These are phyloP conservation scores for Talaromyces funiculosus DNA, from an alignment of 2,329 filamentous ascomycete species.

Conservation along the genomic window DNA sequence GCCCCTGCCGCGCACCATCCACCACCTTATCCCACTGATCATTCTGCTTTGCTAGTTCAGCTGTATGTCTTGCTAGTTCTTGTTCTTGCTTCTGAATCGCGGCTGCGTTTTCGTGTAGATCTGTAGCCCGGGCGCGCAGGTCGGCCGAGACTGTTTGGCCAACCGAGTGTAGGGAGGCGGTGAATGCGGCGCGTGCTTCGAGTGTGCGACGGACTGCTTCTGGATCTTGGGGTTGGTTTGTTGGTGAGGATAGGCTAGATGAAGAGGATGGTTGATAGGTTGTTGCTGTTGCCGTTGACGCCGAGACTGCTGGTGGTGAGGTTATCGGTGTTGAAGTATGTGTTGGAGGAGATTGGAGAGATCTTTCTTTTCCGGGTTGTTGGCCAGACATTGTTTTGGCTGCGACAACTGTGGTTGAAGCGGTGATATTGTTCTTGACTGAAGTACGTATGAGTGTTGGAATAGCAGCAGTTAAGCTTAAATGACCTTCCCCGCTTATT, in stretches of 20 bases:
- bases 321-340: not conserved
- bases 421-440: not conserved
- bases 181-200: constrained; percentile 42
- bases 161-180: constrained; percentile 38
- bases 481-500: not conserved
- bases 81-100: constrained; percentile 53
- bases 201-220: constrained; percentile 24
- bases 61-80: constrained; percentile 47
- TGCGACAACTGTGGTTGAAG: no score
- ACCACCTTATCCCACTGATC: constrained; percentile 50
- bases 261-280: not conserved
- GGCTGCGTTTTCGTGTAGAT: constrained; percentile 51
- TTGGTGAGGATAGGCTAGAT: constrained; percentile 19
- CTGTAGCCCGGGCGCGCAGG: constrained; percentile 49
- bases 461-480: not conserved
- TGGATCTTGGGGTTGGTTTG: constrained; percentile 1
- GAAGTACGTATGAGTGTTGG: not conserved
- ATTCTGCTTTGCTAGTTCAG: constrained; percentile 47
- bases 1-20: constrained; percentile 49
- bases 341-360: not conserved
- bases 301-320: not conserved
- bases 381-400: not conserved
- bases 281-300: constrained; percentile 3
- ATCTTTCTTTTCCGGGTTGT: not conserved
- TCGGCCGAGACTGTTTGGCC: constrained; percentile 48